These are phyloP conservation scores for Excoecaria agallocha DNA, from an alignment of 345 rosid genomes.

Conservation along the genomic window DNA sequence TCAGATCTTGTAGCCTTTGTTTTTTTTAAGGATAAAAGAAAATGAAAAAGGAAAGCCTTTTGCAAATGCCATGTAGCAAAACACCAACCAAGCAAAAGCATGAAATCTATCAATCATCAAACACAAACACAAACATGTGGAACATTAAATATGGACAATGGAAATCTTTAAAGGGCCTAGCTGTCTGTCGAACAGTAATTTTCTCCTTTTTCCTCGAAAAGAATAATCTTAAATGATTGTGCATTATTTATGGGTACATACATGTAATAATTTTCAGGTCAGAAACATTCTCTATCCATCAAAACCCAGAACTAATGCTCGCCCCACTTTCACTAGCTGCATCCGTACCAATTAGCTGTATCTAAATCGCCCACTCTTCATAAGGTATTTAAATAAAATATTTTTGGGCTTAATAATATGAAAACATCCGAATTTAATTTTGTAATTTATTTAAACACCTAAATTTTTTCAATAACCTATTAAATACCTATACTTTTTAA, in stretches of 20 bases:
- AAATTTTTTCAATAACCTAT: too few relatives aligned
- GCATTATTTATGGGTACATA: conserved; percentile 5
- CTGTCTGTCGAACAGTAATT: background rate
- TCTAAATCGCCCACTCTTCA: too few relatives aligned
- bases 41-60: background rate
- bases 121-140: too few relatives aligned
- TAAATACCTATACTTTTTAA: too few relatives aligned
- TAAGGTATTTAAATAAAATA: too few relatives aligned
- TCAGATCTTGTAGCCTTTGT: too few relatives aligned
- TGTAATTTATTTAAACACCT: too few relatives aligned
- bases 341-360: too few relatives aligned
- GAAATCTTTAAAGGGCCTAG: conserved; percentile 5
- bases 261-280: conserved; percentile 13
- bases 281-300: conserved; percentile 13
- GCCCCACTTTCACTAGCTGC: conserved; percentile 32
- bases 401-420: too few relatives aligned
- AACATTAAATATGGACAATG: conserved; percentile 2
- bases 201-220: background rate
- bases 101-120: background rate
- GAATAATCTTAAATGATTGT: conserved; percentile 16
- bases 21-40: too few relatives aligned
- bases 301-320: conserved; percentile 19
- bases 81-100: background rate
- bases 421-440: too few relatives aligned
- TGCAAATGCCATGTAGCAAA: background rate